These are phyloP conservation scores for Cicer yamashitae DNA, from an alignment of 306 rosid species.

Conservation along the genomic window DNA sequence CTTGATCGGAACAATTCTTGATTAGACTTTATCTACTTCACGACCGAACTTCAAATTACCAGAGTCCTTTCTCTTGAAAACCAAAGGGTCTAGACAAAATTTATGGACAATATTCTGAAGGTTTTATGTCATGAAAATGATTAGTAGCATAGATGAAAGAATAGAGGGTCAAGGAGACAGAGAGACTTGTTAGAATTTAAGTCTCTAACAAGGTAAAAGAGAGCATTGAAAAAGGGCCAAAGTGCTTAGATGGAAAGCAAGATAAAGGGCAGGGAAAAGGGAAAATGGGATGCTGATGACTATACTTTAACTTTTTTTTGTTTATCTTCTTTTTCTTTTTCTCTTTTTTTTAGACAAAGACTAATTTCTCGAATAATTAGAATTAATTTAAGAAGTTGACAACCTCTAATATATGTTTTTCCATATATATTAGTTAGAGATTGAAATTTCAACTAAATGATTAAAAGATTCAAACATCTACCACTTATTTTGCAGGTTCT, in stretches of 20 bases:
- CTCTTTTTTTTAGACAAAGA: no score
- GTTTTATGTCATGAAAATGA: conserved; percentile 19
- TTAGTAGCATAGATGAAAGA: conserved; percentile 39
- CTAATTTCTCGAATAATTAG: no score
- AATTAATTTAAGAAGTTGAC: no score
- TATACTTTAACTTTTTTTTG: conserved; percentile 46
- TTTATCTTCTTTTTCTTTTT: conserved; percentile 37
- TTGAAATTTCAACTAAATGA: no score
- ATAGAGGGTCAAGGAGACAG: conserved; percentile 35
- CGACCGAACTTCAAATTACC: no score
- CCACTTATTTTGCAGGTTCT: no score
- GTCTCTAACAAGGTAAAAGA: conserved; percentile 48
- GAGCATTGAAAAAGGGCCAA: conserved; percentile 49
- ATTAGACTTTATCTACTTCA: no score
- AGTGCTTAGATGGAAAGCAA: conserved; percentile 54
- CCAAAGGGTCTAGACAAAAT: not conserved
- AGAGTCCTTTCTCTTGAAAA: no score
- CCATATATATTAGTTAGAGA: no score
- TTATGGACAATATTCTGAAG: conserved; percentile 6
- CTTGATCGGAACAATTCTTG: no score
- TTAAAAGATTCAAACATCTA: no score
- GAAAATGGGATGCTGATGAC: conserved; percentile 48
- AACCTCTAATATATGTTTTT: no score
- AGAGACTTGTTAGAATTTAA: conserved; percentile 40
- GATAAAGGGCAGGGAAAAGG: conserved; percentile 37